Conservation (phyloP, 225 moss, liverwort and hornwort species). For the Pseudisothecium myosuroides region DNA sequence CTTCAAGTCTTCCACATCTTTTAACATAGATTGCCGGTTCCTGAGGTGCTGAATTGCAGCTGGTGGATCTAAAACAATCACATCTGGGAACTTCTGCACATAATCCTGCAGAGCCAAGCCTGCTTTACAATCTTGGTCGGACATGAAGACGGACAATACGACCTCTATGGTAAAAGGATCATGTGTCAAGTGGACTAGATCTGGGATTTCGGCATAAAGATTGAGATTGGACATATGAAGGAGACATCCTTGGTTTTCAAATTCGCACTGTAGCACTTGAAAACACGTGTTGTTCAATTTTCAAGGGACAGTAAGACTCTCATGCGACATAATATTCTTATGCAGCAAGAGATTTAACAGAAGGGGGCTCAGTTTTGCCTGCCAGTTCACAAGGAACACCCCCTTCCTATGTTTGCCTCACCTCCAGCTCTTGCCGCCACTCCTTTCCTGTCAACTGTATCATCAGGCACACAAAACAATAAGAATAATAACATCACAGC, state of each 20-base stretch:
- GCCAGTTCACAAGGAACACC: conserved; percentile 18
- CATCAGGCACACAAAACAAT: not conserved
- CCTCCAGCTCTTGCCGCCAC: conserved; percentile 55
- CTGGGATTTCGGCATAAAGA: not conserved
- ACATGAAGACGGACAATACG: not conserved
- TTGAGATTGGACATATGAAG: not conserved
- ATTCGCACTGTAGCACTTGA: not conserved
- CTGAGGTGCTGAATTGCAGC: conserved; percentile 42
- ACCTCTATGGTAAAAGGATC: not conserved
- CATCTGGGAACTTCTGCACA: conserved; percentile 33
- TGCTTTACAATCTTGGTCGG: not conserved
- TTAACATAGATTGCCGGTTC: conserved; percentile 39
- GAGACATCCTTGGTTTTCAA: not conserved
- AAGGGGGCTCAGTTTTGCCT: conserved; percentile 25
- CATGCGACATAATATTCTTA: not conserved
- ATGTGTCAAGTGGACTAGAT: not conserved
- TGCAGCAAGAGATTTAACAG: not conserved
- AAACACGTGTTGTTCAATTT: not conserved
- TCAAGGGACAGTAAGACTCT: not conserved
- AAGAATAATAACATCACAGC: not conserved
- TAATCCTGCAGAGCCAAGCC: conserved; percentile 27
- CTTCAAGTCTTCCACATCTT: conserved; percentile 43
- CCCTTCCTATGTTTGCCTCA: conserved; percentile 28
- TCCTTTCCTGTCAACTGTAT: conserved; percentile 47
- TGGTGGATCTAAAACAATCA: conserved; percentile 36